A percentile compares a stretch with the other conserved stretches of the same genome.
Evolutionary conservation across 225 moss, liverwort and hornwort species (phyloP).

Genomic region (Ulota crispa): DNA sequence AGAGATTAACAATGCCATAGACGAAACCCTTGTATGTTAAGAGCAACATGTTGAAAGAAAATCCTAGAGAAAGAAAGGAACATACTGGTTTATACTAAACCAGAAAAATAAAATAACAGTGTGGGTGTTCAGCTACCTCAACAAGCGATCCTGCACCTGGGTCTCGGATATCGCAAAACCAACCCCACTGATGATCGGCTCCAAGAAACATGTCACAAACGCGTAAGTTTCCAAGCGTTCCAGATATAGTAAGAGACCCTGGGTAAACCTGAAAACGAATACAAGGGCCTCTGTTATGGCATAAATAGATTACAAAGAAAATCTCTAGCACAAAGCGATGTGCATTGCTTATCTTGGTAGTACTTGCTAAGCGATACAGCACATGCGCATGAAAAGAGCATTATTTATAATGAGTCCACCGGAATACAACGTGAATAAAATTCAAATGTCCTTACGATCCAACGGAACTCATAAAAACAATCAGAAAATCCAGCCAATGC

Average conservation of each 20-base stretch:
- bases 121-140: conserved; percentile 57
- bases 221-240: conserved; percentile 83
- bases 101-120: background rate
- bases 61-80: background rate
- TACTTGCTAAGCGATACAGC: background rate
- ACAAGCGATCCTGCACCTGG: conserved; percentile 94
- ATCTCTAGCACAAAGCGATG: background rate
- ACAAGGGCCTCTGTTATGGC: background rate
- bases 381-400: background rate
- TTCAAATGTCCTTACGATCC: background rate
- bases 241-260: conserved; percentile 75
- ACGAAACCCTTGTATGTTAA: background rate
- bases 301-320: background rate
- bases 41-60: background rate
- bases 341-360: background rate
- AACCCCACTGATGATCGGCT: conserved; percentile 95
- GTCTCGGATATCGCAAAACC: conserved; percentile 98
- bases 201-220: conserved; percentile 96
- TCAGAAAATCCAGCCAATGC: background rate
- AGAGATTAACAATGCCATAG: background rate
- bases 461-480: background rate
- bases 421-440: background rate
- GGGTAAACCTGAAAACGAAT: conserved; percentile 80
- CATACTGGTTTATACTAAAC: background rate
- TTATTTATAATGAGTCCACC: background rate